Evolutionary conservation across 306 rosid genomes (phyloP).

Genomic region (Pterocarpus macrocarpus): DNA sequence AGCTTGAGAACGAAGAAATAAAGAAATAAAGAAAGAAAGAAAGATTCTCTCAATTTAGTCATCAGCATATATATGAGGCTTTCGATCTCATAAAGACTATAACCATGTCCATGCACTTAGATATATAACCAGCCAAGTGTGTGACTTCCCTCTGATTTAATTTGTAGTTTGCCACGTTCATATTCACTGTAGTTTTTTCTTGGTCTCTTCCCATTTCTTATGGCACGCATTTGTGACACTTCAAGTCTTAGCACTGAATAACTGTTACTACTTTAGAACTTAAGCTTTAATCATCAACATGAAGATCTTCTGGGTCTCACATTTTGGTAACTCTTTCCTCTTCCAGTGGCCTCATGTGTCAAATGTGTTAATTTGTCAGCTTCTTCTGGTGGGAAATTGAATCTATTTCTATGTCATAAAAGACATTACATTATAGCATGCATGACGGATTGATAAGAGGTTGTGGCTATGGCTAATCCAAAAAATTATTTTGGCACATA

Average conservation of each 20-base stretch:
- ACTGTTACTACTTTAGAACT: conserved; percentile 2
- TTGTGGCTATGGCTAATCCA: not conserved
- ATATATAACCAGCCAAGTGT: not conserved
- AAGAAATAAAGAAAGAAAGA: not conserved
- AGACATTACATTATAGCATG: not conserved
- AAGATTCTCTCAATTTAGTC: not conserved
- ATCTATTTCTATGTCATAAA: not conserved
- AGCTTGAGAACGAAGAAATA: conserved; percentile 12
- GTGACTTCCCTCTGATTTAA: conserved; percentile 13
- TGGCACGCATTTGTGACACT: conserved; percentile 18
- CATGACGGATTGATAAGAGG: not conserved
- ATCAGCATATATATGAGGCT: not conserved
- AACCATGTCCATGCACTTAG: not conserved
- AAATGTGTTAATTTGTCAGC: not conserved
- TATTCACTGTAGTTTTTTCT: conserved; percentile 9
- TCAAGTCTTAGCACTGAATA: conserved; percentile 24
- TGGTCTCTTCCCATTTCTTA: conserved; percentile 1
- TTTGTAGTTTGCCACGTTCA: conserved; percentile 27
- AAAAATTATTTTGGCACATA: no score
- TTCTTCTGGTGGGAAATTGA: not conserved
- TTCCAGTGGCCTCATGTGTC: not conserved
- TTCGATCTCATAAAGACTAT: not conserved
- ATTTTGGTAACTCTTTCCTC: not conserved
- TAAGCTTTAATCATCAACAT: conserved; percentile 11
- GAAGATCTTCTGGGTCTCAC: not conserved